These are phyloP conservation scores for Ramularia collo-cygni DNA, from an alignment of 2,329 filamentous ascomycete species.

Conservation along the genomic window DNA sequence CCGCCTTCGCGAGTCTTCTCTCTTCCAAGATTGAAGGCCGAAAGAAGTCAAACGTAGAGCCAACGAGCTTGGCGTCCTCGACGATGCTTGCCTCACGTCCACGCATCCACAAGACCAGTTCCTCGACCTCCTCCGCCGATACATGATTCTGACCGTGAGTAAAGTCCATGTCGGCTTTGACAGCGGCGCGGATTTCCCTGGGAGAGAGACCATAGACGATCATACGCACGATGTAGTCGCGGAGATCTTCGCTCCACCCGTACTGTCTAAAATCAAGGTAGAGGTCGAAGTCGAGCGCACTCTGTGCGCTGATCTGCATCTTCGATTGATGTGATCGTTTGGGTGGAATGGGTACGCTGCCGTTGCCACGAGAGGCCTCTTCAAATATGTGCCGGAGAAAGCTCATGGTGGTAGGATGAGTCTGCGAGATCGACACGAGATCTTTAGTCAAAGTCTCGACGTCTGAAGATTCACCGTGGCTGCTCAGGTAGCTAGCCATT, in stretches of 20 bases:
- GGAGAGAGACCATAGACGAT: too few relatives aligned
- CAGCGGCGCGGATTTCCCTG: too few relatives aligned
- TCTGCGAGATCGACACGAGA: neutral
- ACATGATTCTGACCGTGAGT: too few relatives aligned
- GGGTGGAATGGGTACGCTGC: neutral
- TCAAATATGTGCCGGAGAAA: slow-evolving; percentile 1
- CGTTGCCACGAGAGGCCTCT: neutral
- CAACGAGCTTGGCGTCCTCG: too few relatives aligned
- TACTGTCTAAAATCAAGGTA: neutral
- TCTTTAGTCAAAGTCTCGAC: neutral
- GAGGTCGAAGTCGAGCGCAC: neutral
- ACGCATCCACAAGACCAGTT: too few relatives aligned
- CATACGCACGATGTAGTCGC: neutral
- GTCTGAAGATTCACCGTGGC: neutral
- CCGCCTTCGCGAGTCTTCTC: too few relatives aligned
- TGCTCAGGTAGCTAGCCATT: neutral
- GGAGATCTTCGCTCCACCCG: neutral
- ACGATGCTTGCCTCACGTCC: too few relatives aligned
- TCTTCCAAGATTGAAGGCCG: too few relatives aligned
- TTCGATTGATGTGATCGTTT: neutral
- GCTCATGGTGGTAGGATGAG: neutral
- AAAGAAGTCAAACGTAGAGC: too few relatives aligned
- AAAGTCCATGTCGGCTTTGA: too few relatives aligned
- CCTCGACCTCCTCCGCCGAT: too few relatives aligned
- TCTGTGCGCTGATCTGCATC: neutral